phyloP scores from a whole-genome alignment of 202 grass and related monocot species.

The Cymbopogon flexuosus region DNA sequence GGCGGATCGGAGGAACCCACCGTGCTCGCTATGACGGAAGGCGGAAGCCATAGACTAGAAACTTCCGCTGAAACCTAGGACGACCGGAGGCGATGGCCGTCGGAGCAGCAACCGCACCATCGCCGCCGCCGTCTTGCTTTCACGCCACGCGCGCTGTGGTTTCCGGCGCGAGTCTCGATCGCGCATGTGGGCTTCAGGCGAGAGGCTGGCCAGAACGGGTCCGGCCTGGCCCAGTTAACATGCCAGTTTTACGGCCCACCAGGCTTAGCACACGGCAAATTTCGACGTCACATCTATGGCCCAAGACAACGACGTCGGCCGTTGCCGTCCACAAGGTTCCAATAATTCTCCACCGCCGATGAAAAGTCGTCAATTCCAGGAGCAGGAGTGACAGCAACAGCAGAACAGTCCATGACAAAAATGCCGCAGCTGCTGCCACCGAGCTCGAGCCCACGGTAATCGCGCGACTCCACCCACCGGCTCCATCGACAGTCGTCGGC shows the following conservation, averaged over 20 bases:
- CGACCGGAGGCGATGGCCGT: background rate
- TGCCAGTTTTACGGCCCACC: background rate
- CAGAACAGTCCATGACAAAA: slow-evolving; percentile 4
- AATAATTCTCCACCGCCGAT: background rate
- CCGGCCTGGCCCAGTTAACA: background rate
- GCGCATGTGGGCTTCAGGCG: background rate
- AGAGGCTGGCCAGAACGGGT: background rate
- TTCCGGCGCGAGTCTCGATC: too few relatives aligned
- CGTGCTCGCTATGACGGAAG: too few relatives aligned
- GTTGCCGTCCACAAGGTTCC: background rate
- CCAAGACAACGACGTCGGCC: background rate
- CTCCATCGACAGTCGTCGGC: background rate
- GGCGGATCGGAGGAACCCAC: too few relatives aligned
- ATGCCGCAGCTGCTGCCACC: background rate
- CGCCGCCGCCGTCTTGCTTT: too few relatives aligned
- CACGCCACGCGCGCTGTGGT: too few relatives aligned
- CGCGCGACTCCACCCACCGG: background rate
- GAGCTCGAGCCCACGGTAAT: slow-evolving; percentile 25
- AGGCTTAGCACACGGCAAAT: background rate
- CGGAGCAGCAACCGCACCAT: too few relatives aligned
- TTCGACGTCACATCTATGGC: background rate
- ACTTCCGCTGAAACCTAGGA: too few relatives aligned
- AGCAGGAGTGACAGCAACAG: slow-evolving; percentile 9
- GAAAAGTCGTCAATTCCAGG: background rate
- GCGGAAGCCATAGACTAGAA: too few relatives aligned